phyloP scores from a whole-genome alignment of 2,329 filamentous ascomycete species.

The Epichloe coenophiala region DNA sequence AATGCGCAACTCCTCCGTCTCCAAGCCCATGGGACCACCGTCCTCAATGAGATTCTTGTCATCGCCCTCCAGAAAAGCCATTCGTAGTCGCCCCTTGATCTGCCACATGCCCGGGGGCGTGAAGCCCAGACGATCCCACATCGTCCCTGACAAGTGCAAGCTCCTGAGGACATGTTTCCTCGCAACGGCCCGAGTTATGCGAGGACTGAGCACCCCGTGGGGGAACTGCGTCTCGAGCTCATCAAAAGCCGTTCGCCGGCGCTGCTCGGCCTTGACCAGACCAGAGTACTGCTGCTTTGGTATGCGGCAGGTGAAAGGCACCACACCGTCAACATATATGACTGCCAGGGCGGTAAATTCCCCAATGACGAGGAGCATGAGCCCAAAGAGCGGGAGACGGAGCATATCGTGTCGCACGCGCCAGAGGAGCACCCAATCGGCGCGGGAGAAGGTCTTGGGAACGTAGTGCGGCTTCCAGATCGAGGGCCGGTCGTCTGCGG shows the following conservation, averaged over 20 bases:
- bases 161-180: constrained; percentile 27
- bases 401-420: constrained; percentile 59
- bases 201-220: constrained; percentile 22
- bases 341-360: constrained; percentile 79
- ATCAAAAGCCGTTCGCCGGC: constrained; percentile 36
- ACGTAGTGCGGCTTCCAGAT: constrained; percentile 21
- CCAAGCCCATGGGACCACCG: constrained; percentile 44
- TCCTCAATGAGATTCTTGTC: constrained; percentile 52
- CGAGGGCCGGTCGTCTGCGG: constrained; percentile 41
- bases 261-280: constrained; percentile 39
- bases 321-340: constrained; percentile 52
- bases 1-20: constrained; percentile 49
- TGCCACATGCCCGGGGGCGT: constrained; percentile 38
- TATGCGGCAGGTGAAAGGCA: constrained; percentile 73
- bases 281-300: constrained; percentile 55
- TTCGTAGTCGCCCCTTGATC: constrained; percentile 35
- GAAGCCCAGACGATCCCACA: constrained; percentile 38
- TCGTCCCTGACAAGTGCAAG: constrained; percentile 29
- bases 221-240: constrained; percentile 20
- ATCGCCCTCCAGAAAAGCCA: constrained; percentile 56
- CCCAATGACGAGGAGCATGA: constrained; percentile 66
- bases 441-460: constrained; percentile 35
- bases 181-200: constrained; percentile 17
- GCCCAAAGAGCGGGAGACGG: constrained; percentile 64
- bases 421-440: constrained; percentile 55